phyloP scores from a whole-genome alignment of 108 stramenopile genomes.

The Mediolabrus comicus region DNA sequence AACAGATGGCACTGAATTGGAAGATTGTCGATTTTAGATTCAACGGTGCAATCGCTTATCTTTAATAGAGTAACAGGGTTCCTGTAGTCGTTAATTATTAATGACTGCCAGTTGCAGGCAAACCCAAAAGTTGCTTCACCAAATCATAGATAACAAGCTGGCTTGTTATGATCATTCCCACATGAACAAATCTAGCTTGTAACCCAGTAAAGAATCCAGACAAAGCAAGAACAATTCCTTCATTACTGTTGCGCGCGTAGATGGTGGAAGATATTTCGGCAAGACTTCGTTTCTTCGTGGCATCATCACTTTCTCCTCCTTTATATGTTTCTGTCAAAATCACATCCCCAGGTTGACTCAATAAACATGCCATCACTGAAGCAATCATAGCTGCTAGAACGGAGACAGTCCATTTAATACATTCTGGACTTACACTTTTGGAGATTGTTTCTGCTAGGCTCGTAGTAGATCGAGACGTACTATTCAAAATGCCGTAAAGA shows the following conservation, averaged over 20 bases:
- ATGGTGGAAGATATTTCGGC: slow-evolving; percentile 68
- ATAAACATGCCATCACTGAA: slow-evolving; percentile 83
- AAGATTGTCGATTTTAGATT: slow-evolving; percentile 89
- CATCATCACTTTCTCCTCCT: slow-evolving; percentile 36
- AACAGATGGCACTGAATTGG: slow-evolving; percentile 89
- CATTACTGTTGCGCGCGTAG: slow-evolving; percentile 77
- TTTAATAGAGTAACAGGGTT: slow-evolving; percentile 11
- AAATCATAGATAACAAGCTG: slow-evolving; percentile 95
- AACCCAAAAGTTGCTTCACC: slow-evolving; percentile 88
- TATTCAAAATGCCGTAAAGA: slow-evolving; percentile 53
- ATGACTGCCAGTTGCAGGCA: slow-evolving; percentile 88
- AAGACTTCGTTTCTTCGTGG: slow-evolving; percentile 43
- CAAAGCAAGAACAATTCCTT: slow-evolving; percentile 60
- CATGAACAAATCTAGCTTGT: slow-evolving; percentile 87
- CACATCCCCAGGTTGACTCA: slow-evolving; percentile 95
- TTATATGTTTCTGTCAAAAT: slow-evolving; percentile 88
- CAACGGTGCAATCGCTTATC: slow-evolving; percentile 59
- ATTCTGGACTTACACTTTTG: slow-evolving; percentile 18
- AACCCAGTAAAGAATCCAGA: slow-evolving; percentile 79
- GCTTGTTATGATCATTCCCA: slow-evolving; percentile 87
- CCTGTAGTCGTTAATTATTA: slow-evolving; percentile 16
- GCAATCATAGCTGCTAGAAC: slow-evolving; percentile 71
- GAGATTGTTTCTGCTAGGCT: slow-evolving; percentile 17
- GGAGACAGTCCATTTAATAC: slow-evolving; percentile 68
- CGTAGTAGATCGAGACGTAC: slow-evolving; percentile 9